A percentile compares a stretch with the other conserved stretches of the same genome.
Conservation (phyloP, 345 rosid genomes). For the Aethionema arabicum region DNA sequence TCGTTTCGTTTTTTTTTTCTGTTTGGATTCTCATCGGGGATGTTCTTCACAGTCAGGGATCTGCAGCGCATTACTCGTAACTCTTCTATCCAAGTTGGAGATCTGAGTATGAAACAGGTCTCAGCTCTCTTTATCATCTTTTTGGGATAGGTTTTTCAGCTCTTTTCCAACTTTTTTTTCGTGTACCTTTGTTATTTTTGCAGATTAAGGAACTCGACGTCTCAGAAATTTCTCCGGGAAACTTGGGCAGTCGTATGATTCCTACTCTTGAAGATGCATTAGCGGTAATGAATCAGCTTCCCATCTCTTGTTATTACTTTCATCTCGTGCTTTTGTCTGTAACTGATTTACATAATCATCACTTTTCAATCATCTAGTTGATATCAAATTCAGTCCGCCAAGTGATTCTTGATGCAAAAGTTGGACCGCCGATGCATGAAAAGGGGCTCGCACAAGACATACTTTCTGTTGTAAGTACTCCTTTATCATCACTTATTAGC, state of each 20-base stretch:
- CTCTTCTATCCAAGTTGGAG: conserved; percentile 66
- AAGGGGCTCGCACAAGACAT: conserved; percentile 82
- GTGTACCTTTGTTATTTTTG: conserved; percentile 24
- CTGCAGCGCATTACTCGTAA: conserved; percentile 86
- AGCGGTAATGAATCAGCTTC: conserved; percentile 43
- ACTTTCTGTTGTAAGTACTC: conserved; percentile 66
- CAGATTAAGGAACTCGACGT: conserved; percentile 62
- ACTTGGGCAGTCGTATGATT: conserved; percentile 45
- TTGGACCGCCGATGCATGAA: conserved; percentile 85
- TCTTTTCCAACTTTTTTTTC: conserved; percentile 1
- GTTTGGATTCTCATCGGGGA: conserved; percentile 22
- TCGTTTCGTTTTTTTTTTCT: conserved; percentile 9
- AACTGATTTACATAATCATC: conserved; percentile 17
- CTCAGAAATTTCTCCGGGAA: conserved; percentile 40
- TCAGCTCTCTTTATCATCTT: conserved; percentile 21
- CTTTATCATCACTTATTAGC: background rate
- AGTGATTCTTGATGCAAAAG: conserved; percentile 91
- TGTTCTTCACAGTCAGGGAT: conserved; percentile 71
- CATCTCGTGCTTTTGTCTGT: conserved; percentile 4
- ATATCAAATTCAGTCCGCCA: conserved; percentile 66
- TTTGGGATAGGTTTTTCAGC: conserved; percentile 18
- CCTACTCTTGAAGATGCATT: conserved; percentile 81
- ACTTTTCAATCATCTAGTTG: conserved; percentile 40
- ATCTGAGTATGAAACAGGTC: conserved; percentile 76
- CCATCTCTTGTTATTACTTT: conserved; percentile 6